These are phyloP conservation scores for Sporobolus alterniflorus DNA, from an alignment of 202 grass and related monocot species.

Conservation along the genomic window DNA sequence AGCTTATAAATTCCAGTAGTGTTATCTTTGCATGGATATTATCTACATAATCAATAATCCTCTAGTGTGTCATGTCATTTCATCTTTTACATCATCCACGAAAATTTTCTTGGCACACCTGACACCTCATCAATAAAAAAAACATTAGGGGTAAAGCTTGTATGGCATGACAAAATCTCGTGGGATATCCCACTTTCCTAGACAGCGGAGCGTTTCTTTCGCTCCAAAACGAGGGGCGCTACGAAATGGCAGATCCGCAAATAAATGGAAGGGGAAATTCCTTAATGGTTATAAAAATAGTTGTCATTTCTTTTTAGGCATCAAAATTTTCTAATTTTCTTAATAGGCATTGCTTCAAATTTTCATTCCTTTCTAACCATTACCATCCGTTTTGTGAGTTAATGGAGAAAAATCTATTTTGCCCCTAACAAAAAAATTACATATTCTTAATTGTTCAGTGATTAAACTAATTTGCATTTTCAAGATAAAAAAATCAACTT, in stretches of 20 bases:
- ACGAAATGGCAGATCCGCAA: constrained; percentile 39
- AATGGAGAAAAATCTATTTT: no score
- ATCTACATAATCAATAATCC: background rate
- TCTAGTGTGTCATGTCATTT: background rate
- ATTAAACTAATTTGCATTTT: no score
- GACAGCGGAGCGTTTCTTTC: constrained; percentile 33
- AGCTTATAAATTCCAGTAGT: no score
- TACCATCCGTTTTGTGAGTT: no score
- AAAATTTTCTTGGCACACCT: background rate
- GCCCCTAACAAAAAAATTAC: no score
- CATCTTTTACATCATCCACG: background rate
- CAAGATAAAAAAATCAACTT: no score
- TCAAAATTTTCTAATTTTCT: no score
- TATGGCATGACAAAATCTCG: background rate
- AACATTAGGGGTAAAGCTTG: background rate
- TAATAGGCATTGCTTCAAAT: no score
- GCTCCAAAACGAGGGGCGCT: constrained; percentile 5
- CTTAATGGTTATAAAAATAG: no score
- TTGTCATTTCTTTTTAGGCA: no score
- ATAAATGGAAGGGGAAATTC: constrained; percentile 47
- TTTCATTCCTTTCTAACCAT: no score
- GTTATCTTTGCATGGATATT: background rate
- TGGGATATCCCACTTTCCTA: background rate
- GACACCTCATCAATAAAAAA: background rate
- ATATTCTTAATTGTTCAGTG: no score